Percentiles rank a stretch among this genome's conserved stretches.
Conservation (phyloP, 805 yeast species). For the Wickerhamia fluorescens region DNA sequence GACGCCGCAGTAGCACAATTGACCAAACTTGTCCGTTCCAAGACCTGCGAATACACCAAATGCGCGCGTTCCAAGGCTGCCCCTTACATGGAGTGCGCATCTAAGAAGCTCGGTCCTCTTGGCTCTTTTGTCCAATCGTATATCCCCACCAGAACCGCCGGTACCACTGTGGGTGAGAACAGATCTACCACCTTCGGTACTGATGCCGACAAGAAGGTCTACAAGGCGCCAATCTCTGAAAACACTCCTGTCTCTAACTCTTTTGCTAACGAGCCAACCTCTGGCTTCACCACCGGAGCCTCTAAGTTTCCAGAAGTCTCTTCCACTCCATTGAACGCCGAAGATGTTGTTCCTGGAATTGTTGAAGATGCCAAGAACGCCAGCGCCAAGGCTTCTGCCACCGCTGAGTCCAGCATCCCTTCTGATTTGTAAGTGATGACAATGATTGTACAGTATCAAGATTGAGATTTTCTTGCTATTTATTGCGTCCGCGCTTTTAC, state of each 20-base stretch:
- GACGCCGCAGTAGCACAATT: conserved; percentile 50
- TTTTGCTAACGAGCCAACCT: conserved; percentile 8
- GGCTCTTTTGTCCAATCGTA: conserved; percentile 51
- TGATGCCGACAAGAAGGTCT: conserved; percentile 8
- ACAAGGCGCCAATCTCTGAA: conserved; percentile 4
- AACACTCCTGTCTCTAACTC: conserved; percentile 28
- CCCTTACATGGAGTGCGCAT: conserved; percentile 54
- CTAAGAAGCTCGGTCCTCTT: conserved; percentile 60
- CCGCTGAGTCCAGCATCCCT: conserved; percentile 1
- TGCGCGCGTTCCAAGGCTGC: conserved; percentile 36
- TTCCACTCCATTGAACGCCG: conserved; percentile 11
- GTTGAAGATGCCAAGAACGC: too few relatives aligned
- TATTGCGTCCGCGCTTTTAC: too few relatives aligned
- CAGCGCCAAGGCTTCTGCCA: conserved; percentile 4
- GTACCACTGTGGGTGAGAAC: conserved; percentile 50
- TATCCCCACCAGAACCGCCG: conserved; percentile 64
- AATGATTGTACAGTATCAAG: not conserved
- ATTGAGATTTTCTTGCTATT: not conserved
- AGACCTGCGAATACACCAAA: conserved; percentile 37
- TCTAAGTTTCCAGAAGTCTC: conserved; percentile 39
- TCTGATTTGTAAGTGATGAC: conserved; percentile 4
- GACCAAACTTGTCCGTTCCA: conserved; percentile 41
- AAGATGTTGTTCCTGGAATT: conserved; percentile 8
- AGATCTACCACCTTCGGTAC: conserved; percentile 11
- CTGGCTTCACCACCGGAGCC: conserved; percentile 28